Base-by-base conservation (phyloP, 108 stramenopile species). In the Skeletonema costatum region DNA sequence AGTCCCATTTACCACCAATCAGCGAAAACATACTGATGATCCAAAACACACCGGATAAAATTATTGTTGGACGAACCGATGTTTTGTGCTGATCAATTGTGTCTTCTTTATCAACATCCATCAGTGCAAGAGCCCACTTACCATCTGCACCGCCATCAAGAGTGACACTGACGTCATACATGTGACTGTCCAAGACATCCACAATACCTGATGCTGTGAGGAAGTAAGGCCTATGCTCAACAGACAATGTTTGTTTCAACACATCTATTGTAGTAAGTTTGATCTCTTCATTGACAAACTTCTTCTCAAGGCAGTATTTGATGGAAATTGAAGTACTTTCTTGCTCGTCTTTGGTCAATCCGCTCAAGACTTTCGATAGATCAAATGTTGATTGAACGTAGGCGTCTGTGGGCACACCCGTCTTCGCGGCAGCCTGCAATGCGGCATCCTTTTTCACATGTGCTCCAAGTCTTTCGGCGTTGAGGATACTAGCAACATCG, bases 1-100 rank as follows among this genome's bases (percentile, higher is more conserved):
- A 81, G 48, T 78, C 84, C 86, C 86, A 80, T 31, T 85, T 83
- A 33, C 86, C 91, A 11, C 84, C 91, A 39, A 90, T 85, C 48
- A 80, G 84, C 1, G 81, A 84, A 5, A 87, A 65, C 87, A 90
- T 88, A 63, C 86, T 86, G 5, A 90, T 56, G 51, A 86, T 68
- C 89, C 89, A 90, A 38, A 88, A 83, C 17, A 90, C 63, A 50
- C 87, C 89, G 17, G 75, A 84, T 2, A 87, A 9, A 48, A 86
- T 66, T 10, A 86, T 80, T 1, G 69, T 68, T n/a, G 81, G 77
- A 32, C 60, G 44, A n/a, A 80, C 66, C 46, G 67, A 30, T 31
- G 78, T 59, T 32, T 32, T 32, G 1, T 79, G 78, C 9, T 74
- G 60, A 11, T 80, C 74, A 32, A 70, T 63, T 2, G 2, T 8